These are phyloP conservation scores for Epichloe amarillans DNA, from an alignment of 2,329 filamentous ascomycete species.

Conservation along the genomic window DNA sequence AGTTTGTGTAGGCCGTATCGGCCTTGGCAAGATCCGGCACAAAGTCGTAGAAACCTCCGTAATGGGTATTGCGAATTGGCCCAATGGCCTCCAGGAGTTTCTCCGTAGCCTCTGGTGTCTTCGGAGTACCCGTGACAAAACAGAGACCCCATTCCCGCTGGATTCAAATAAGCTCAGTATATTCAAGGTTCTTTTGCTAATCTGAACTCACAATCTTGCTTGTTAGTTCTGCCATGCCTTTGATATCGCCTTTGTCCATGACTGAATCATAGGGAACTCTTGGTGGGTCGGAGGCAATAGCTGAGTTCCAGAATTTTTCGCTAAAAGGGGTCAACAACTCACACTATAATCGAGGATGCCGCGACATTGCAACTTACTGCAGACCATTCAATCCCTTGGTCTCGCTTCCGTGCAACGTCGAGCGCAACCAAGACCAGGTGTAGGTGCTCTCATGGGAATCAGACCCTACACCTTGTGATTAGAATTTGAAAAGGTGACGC, in stretches of 20 bases:
- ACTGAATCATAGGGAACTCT: constrained; percentile 46
- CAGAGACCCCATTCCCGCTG: constrained; percentile 61
- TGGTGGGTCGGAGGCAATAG: constrained; percentile 35
- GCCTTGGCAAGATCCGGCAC: constrained; percentile 76
- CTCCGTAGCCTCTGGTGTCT: constrained; percentile 56
- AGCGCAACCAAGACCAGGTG: constrained; percentile 36
- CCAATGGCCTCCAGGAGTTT: constrained; percentile 67
- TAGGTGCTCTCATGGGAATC: constrained; percentile 60
- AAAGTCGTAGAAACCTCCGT: constrained; percentile 72
- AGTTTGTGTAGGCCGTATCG: constrained; percentile 83
- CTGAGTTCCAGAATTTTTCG: constrained; percentile 13
- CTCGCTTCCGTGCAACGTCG: constrained; percentile 18
- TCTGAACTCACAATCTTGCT: constrained; percentile 41
- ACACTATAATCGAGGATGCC: neutral
- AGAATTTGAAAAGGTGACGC: neutral
- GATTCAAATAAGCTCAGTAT: neutral
- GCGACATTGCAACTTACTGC: constrained; percentile 1
- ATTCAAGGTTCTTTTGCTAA: neutral
- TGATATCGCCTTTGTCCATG: constrained; percentile 34
- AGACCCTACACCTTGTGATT: constrained; percentile 38
- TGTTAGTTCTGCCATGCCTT: constrained; percentile 48
- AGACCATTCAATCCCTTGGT: constrained; percentile 14
- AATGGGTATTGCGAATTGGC: constrained; percentile 82
- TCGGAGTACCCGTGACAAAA: constrained; percentile 59
- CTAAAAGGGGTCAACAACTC: neutral